These are phyloP conservation scores for Umbilicaria muhlenbergii DNA, from an alignment of 495 filamentous ascomycete genomes.

Conservation along the genomic window DNA sequence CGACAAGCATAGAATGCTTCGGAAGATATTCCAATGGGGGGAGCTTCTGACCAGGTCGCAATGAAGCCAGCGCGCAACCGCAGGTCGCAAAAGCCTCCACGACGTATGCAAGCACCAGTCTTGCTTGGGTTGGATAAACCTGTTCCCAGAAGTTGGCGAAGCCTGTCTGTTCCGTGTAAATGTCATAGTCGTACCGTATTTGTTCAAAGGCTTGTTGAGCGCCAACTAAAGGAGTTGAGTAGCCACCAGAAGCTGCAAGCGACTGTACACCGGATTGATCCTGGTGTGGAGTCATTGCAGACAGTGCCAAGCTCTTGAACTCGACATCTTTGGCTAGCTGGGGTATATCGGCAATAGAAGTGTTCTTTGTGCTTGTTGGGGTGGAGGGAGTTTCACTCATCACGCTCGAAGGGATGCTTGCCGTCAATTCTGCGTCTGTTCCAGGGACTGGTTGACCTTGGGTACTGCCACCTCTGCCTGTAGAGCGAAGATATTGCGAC, in stretches of 20 bases:
- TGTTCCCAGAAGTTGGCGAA: conserved; percentile 15
- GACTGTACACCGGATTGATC: no score
- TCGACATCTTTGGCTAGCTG: no score
- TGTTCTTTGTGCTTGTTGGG: no score
- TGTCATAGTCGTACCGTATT: not conserved
- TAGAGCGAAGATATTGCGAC: not conserved
- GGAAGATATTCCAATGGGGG: conserved; percentile 9
- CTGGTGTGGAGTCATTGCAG: no score
- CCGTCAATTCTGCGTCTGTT: not conserved
- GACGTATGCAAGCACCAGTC: conserved; percentile 24
- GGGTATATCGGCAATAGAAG: no score
- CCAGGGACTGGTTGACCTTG: not conserved
- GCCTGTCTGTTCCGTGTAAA: not conserved
- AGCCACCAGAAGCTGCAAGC: no score
- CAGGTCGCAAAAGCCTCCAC: conserved; percentile 24
- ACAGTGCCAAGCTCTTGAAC: no score
- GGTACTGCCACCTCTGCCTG: no score
- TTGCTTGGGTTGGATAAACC: conserved; percentile 20
- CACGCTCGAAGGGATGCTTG: not conserved
- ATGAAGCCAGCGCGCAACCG: conserved; percentile 14
- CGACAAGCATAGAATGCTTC: conserved; percentile 16
- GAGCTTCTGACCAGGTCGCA: conserved; percentile 14
- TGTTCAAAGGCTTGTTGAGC: not conserved
- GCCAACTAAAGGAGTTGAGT: not conserved
- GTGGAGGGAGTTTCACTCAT: no score